Conservation (phyloP, 2,329 filamentous ascomycete genomes). For the Myriangium duriaei region DNA sequence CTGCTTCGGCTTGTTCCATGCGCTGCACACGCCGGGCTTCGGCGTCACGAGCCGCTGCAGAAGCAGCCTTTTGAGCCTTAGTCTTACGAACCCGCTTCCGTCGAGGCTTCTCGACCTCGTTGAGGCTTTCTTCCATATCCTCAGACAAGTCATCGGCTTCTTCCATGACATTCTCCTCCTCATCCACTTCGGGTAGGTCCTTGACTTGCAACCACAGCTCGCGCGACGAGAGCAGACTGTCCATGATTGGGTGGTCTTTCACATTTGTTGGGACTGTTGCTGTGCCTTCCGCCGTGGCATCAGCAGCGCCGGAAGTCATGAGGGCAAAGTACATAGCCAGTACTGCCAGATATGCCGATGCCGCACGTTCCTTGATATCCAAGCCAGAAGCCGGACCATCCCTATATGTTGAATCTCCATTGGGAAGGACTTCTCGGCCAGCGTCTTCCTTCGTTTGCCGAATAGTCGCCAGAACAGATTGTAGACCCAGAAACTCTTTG, state of each 20-base stretch:
- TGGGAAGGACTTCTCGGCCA: not conserved
- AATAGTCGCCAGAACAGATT: slow-evolving; percentile 26
- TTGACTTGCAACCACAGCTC: slow-evolving; percentile 68
- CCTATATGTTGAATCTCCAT: not conserved
- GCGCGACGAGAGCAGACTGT: slow-evolving; percentile 64
- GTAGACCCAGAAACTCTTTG: slow-evolving; percentile 64
- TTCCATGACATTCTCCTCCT: slow-evolving; percentile 17
- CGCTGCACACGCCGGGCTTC: slow-evolving; percentile 42
- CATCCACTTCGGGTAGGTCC: slow-evolving; percentile 32
- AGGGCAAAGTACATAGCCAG: slow-evolving; percentile 92
- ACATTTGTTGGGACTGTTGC: slow-evolving; percentile 66
- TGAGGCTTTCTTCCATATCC: slow-evolving; percentile 17
- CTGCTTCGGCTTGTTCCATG: slow-evolving; percentile 50
- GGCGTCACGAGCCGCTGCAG: slow-evolving; percentile 42
- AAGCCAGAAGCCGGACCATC: slow-evolving; percentile 12
- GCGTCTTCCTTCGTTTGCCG: slow-evolving; percentile 2
- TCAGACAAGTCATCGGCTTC: slow-evolving; percentile 23
- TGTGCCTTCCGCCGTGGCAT: slow-evolving; percentile 42
- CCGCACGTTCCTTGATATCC: slow-evolving; percentile 59
- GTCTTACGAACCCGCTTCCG: slow-evolving; percentile 29
- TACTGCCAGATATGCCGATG: slow-evolving; percentile 75
- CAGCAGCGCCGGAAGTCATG: slow-evolving; percentile 72
- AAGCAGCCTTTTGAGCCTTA: slow-evolving; percentile 37
- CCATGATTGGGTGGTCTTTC: slow-evolving; percentile 85
- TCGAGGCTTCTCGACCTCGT: slow-evolving; percentile 13